phyloP scores from a whole-genome alignment of 495 filamentous ascomycete species.

The Thermothielavioides terrestris region DNA sequence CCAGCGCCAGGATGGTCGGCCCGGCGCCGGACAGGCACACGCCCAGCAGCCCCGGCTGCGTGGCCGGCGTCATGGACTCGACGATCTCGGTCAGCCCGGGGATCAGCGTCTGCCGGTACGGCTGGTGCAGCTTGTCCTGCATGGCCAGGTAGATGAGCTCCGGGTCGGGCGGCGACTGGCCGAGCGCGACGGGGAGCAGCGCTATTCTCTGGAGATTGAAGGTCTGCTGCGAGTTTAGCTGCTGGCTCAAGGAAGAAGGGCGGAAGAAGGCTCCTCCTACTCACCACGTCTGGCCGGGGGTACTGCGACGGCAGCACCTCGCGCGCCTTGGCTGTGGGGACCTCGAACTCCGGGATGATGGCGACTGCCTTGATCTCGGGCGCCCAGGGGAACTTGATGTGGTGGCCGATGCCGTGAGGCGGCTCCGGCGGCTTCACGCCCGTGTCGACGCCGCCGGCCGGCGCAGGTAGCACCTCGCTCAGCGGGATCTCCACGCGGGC shows the following conservation, averaged over 20 bases:
- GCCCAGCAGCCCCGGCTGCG: conserved; percentile 79
- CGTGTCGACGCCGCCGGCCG: conserved; percentile 80
- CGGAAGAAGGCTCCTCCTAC: too few relatives aligned
- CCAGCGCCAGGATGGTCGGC: conserved; percentile 86
- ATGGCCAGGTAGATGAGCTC: conserved; percentile 91
- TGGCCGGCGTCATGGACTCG: conserved; percentile 70
- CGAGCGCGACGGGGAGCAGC: conserved; percentile 75
- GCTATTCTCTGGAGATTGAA: conserved; percentile 93
- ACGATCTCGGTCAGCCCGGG: conserved; percentile 88
- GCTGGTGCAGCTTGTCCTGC: conserved; percentile 97
- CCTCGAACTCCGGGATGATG: conserved; percentile 90
- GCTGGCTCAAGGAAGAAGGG: background rate
- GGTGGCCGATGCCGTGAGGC: conserved; percentile 84
- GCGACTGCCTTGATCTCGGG: conserved; percentile 89
- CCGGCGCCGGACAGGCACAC: conserved; percentile 92
- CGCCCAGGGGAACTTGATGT: conserved; percentile 85
- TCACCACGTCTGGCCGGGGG: conserved; percentile 65
- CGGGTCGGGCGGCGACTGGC: conserved; percentile 79
- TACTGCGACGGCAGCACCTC: conserved; percentile 72
- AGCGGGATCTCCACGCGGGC: conserved; percentile 88
- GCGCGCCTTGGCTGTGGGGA: conserved; percentile 79
- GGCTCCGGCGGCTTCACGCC: conserved; percentile 75
- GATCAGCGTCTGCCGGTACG: conserved; percentile 79
- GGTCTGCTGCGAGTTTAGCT: conserved; percentile 40
- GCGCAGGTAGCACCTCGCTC: conserved; percentile 80